These are phyloP conservation scores for Saccharomycopsis schoenii DNA, from an alignment of 805 yeast genomes.

Conservation along the genomic window DNA sequence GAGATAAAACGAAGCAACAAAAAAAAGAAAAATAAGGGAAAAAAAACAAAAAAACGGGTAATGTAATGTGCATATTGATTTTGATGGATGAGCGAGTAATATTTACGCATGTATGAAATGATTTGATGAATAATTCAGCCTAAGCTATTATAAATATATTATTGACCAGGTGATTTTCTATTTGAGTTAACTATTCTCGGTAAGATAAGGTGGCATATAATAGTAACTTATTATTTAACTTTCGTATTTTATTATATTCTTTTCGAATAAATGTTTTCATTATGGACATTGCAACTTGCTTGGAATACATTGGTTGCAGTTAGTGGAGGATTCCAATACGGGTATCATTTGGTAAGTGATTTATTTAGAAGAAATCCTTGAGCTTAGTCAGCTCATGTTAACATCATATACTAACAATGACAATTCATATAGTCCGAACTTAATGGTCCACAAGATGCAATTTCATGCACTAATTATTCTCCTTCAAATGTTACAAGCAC, in stretches of 20 bases:
- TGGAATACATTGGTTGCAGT: slow-evolving; percentile 49
- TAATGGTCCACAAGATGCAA: slow-evolving; percentile 74
- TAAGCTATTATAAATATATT: too few species aligned
- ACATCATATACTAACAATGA: not conserved
- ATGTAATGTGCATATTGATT: too few species aligned
- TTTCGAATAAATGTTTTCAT: not conserved
- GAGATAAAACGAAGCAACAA: too few species aligned
- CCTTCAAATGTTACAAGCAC: slow-evolving; percentile 21
- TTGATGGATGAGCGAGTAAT: too few species aligned
- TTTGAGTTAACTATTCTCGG: too few species aligned
- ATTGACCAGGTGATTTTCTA: too few species aligned
- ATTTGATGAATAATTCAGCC: too few species aligned
- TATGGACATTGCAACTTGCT: slow-evolving; percentile 29
- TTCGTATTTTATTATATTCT: not conserved
- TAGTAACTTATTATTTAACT: not conserved
- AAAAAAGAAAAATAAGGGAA: too few species aligned
- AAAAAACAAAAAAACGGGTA: too few species aligned
- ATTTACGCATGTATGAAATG: too few species aligned
- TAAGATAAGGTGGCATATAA: too few species aligned
- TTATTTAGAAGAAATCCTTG: not conserved
- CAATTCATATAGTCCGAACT: slow-evolving; percentile 47
- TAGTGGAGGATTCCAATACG: slow-evolving; percentile 78
- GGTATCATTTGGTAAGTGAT: slow-evolving; percentile 62
- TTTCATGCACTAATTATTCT: slow-evolving; percentile 40
- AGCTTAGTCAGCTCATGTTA: not conserved